Conservation (phyloP, 148 eudicot genomes). For the Beta vulgaris region DNA sequence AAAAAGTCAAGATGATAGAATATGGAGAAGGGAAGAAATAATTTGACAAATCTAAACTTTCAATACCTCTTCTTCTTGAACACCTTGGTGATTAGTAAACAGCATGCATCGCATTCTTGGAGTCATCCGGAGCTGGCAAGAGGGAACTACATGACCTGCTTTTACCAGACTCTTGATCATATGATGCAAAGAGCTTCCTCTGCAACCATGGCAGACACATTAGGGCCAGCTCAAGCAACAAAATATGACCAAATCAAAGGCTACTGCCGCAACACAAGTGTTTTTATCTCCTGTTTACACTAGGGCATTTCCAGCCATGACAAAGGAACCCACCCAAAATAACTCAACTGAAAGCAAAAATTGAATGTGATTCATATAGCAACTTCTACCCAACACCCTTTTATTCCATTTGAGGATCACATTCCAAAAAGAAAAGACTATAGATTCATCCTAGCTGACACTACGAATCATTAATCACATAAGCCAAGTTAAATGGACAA, state of each 20-base stretch:
- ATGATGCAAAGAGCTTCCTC: slow-evolving; percentile 36
- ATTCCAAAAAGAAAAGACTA: background rate
- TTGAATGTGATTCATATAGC: background rate
- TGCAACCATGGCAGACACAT: slow-evolving; percentile 4
- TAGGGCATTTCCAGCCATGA: too few species aligned
- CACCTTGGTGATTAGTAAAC: slow-evolving; percentile 9
- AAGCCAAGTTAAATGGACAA: too few species aligned
- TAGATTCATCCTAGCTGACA: too few species aligned
- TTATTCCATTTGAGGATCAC: background rate
- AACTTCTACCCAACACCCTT: background rate
- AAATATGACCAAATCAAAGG: background rate
- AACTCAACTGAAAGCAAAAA: background rate
- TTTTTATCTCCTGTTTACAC: background rate
- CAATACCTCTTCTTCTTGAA: too few species aligned
- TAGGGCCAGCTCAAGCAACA: slow-evolving; percentile 2
- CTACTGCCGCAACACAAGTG: background rate
- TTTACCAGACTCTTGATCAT: slow-evolving; percentile 37
- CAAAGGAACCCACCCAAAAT: too few species aligned
- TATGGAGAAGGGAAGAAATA: background rate
- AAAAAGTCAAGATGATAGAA: background rate
- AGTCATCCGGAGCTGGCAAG: slow-evolving; percentile 20
- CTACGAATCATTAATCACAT: too few species aligned
- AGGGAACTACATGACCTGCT: slow-evolving; percentile 30
- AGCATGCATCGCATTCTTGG: slow-evolving; percentile 37
- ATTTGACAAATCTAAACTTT: background rate